These are phyloP conservation scores for Paracorniculantispora psalliotae DNA, from an alignment of 2,329 filamentous ascomycete species.

Conservation along the genomic window DNA sequence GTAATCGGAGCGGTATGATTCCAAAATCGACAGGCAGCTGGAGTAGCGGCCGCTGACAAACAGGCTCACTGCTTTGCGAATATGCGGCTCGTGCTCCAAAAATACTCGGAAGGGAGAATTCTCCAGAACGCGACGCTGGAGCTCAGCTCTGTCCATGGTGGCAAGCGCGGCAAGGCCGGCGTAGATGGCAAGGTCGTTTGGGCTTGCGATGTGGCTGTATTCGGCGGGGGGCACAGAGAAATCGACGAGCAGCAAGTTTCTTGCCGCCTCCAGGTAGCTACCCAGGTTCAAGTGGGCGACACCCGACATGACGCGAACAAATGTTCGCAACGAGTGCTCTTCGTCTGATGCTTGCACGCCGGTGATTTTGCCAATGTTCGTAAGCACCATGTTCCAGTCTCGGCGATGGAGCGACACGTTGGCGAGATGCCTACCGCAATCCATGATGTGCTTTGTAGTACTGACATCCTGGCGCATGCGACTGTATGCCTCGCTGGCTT, in stretches of 20 bases:
- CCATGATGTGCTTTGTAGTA: conserved; percentile 74
- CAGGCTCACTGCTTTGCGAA: conserved; percentile 81
- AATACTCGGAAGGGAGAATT: conserved; percentile 78
- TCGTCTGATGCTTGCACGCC: conserved; percentile 40
- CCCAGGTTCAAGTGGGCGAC: conserved; percentile 44
- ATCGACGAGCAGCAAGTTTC: conserved; percentile 62
- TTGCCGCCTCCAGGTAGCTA: conserved; percentile 60
- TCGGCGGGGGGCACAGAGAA: conserved; percentile 41
- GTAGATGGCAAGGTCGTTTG: conserved; percentile 89
- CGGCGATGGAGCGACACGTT: conserved; percentile 69
- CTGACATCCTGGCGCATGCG: conserved; percentile 91
- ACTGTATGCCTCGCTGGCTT: conserved; percentile 71
- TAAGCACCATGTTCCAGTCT: conserved; percentile 68
- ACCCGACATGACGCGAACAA: conserved; percentile 48
- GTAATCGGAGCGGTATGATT: conserved; percentile 78
- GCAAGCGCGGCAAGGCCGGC: conserved; percentile 86
- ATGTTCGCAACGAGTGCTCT: conserved; percentile 45
- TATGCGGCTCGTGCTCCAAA: conserved; percentile 87
- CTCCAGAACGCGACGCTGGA: conserved; percentile 73
- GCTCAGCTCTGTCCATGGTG: conserved; percentile 73
- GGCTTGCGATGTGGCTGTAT: conserved; percentile 69
- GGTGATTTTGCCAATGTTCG: conserved; percentile 58
- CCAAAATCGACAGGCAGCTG: conserved; percentile 74
- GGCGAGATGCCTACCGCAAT: conserved; percentile 75
- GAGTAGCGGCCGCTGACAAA: conserved; percentile 91